Evolutionary conservation across 495 filamentous ascomycete genomes (phyloP).

Genomic region (Pyrenopolyporus hunteri): DNA sequence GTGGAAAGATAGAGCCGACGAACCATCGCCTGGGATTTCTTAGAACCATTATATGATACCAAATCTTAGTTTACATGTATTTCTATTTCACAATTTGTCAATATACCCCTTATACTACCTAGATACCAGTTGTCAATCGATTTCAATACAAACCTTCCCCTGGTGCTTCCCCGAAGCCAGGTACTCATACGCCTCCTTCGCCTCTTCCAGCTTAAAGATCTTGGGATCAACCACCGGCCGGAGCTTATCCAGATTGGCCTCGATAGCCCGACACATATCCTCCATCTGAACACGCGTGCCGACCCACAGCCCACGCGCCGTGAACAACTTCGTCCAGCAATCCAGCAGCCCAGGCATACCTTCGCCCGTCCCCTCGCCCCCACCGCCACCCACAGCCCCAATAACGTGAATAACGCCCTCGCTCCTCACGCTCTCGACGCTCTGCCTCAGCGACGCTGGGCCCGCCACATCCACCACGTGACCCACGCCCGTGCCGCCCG

Average conservation of each 20-base stretch:
- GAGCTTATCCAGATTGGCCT: slow-evolving; percentile 33
- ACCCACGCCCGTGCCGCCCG: slow-evolving; percentile 61
- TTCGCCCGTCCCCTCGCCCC: slow-evolving; percentile 40
- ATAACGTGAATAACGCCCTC: slow-evolving; percentile 64
- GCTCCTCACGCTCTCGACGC: slow-evolving; percentile 57
- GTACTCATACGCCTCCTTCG: slow-evolving; percentile 43
- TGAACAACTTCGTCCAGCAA: slow-evolving; percentile 54
- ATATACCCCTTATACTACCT: slow-evolving; percentile 1
- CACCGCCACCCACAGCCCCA: slow-evolving; percentile 60
- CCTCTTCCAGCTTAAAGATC: slow-evolving; percentile 36
- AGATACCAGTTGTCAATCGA: background rate
- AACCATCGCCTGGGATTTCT: no score
- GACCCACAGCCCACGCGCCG: slow-evolving; percentile 58
- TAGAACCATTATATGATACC: no score
- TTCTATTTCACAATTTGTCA: background rate
- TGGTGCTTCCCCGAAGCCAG: slow-evolving; percentile 37
- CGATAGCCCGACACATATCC: slow-evolving; percentile 54
- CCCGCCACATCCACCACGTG: slow-evolving; percentile 66
- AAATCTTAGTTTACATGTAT: background rate
- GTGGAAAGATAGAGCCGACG: no score
- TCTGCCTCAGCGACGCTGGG: slow-evolving; percentile 58
- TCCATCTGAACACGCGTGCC: slow-evolving; percentile 58
- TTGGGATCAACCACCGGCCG: slow-evolving; percentile 34
- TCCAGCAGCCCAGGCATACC: slow-evolving; percentile 53
- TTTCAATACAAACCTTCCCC: slow-evolving; percentile 40